Conservation (phyloP, 1,284 basidiomycete genomes). For the Caloboletus inedulis region DNA sequence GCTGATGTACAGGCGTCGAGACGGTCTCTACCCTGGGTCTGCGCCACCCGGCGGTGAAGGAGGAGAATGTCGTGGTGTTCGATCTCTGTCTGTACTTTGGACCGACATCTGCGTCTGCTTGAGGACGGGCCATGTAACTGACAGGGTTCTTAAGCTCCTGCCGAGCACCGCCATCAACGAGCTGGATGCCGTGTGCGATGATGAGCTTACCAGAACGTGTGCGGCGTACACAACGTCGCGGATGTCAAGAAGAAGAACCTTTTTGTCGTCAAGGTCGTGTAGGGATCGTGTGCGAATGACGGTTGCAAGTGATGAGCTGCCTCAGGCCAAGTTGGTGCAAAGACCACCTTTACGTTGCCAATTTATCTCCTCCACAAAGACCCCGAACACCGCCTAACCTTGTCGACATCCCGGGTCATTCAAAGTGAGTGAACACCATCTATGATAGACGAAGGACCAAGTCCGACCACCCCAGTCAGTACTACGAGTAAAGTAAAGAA, state of each 20-base stretch:
- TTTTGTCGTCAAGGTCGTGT: constrained; percentile 21
- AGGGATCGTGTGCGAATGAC: constrained; percentile 10
- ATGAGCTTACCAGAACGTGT: constrained; percentile 17
- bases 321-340: too few species aligned
- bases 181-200: background rate
- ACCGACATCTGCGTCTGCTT: constrained; percentile 36
- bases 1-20: too few species aligned
- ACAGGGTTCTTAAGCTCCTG: constrained; percentile 10
- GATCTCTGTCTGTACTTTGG: constrained; percentile 39
- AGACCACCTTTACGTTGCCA: constrained; percentile 12
- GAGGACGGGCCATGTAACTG: constrained; percentile 34
- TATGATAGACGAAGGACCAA: too few species aligned
- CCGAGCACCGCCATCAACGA: constrained; percentile 8
- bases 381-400: constrained; percentile 27
- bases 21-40: too few species aligned
- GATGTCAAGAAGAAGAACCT: background rate
- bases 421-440: too few species aligned
- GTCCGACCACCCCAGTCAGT: too few species aligned
- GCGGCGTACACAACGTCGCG: constrained; percentile 10
- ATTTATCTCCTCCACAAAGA: constrained; percentile 19
- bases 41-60: constrained; percentile 33
- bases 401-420: background rate
- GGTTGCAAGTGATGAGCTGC: background rate
- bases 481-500: too few species aligned
- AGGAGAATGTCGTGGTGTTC: constrained; percentile 43